Percentiles rank a stretch among this genome's conserved stretches.
phyloP scores from a whole-genome alignment of 495 filamentous ascomycete genomes.

The Aspergillus carlsbadensis region DNA sequence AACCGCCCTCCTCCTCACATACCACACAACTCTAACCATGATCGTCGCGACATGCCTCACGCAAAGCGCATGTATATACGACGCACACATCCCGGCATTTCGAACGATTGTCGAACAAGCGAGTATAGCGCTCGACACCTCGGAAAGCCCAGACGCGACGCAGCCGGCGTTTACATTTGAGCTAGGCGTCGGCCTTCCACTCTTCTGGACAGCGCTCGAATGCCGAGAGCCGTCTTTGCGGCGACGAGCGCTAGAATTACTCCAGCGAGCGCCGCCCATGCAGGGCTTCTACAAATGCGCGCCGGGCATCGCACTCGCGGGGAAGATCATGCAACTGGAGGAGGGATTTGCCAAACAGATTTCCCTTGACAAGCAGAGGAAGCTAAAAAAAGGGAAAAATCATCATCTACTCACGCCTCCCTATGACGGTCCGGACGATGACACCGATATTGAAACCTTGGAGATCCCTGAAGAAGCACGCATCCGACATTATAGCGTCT shows the following conservation, averaged over 20 bases:
- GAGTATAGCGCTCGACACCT: slow-evolving; percentile 15
- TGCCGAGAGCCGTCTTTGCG: slow-evolving; percentile 29
- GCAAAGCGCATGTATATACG: slow-evolving; percentile 12
- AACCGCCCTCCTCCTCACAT: not conserved
- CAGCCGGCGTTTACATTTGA: slow-evolving; percentile 35
- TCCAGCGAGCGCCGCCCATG: slow-evolving; percentile 21
- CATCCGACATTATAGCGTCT: not conserved
- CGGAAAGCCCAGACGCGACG: slow-evolving; percentile 19
- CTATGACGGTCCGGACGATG: not conserved
- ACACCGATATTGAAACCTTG: not conserved
- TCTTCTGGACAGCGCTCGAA: slow-evolving; percentile 27
- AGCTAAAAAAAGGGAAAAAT: too few relatives aligned
- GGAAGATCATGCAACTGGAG: not conserved
- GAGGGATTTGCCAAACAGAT: not conserved
- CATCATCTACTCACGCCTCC: not conserved
- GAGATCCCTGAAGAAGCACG: not conserved
- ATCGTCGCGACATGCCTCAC: not conserved
- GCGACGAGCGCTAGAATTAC: slow-evolving; percentile 24
- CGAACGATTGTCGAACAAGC: slow-evolving; percentile 29
- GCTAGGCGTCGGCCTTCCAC: slow-evolving; percentile 23
- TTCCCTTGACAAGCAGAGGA: too few relatives aligned
- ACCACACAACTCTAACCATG: not conserved
- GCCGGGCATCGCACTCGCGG: not conserved
- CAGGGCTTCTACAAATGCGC: slow-evolving; percentile 27
- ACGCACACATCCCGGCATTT: slow-evolving; percentile 25